Conservation (phyloP, 441 rosid species). For the Dalechampia spathulata region DNA sequence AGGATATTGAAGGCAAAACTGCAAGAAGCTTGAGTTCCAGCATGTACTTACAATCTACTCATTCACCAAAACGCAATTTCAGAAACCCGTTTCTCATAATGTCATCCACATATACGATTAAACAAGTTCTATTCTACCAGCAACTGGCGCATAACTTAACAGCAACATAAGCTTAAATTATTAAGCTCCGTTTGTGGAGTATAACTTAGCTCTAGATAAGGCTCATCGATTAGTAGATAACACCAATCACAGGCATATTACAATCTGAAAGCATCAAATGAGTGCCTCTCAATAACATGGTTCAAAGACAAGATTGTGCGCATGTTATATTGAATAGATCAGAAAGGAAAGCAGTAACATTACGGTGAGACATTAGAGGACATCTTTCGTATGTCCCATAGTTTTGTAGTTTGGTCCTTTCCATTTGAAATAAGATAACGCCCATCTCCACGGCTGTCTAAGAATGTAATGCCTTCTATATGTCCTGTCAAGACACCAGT, state of each 20-base stretch:
- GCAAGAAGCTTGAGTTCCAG: not conserved
- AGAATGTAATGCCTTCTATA: slow-evolving; percentile 54
- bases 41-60: not conserved
- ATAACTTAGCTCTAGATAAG: not conserved
- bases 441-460: slow-evolving; percentile 64
- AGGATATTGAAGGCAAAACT: not conserved
- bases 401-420: slow-evolving; percentile 61
- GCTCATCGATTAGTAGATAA: not conserved
- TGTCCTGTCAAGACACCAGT: slow-evolving; percentile 60
- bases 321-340: not conserved
- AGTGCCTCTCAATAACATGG: not conserved
- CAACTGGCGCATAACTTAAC: too few species aligned
- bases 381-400: slow-evolving; percentile 76
- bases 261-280: not conserved
- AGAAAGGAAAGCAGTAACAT: slow-evolving; percentile 5
- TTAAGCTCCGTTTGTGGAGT: not conserved
- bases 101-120: too few species aligned
- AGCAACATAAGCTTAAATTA: too few species aligned
- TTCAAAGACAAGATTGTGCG: not conserved
- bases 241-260: not conserved
- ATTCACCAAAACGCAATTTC: not conserved
- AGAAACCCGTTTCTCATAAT: not conserved
- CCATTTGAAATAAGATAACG: slow-evolving; percentile 66
- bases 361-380: slow-evolving; percentile 21
- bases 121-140: too few species aligned